Evolutionary conservation across 306 rosid species (phyloP), one percentile per base, ranked within the genome.

Genomic region (Heteromeles arbutifolia): DNA sequence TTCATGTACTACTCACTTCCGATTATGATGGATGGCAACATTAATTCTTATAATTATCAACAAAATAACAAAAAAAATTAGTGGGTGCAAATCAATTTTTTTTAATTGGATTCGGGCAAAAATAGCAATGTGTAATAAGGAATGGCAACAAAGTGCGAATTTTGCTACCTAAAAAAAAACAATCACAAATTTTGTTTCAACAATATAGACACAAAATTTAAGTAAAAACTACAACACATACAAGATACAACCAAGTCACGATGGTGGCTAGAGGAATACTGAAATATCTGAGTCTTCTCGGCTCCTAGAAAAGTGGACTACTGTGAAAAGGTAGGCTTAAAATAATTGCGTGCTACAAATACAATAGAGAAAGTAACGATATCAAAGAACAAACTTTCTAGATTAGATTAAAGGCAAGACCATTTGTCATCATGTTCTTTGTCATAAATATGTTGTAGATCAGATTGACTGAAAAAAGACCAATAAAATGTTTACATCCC

Each of bases 21-120:
- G 43, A 29, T 57, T 54, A 69, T 69, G 69, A 75, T 54, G 39
- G 57, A 84, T 62, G 71, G 45, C 72, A 61, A 53, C 77, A 17
- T 48, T 19, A 48, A 74, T 70, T 54, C 67, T 14, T 74, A 26
- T 62, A 66, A 74, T 74, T 24, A 28, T 53, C 8, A 62, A 43
- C 70, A 28, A 61, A 22, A 56, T 18, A 56, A 34, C 21, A 73
- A 24, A 73, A 28, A 44, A 44, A 74, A 43, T 31, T 66, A 62
- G 29, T 73, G 58, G 68, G 57, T 73, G 68, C 41, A 41, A 26
- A 73, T 4, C 28, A 34, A 8, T 61, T 34, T 24, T 24, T n/a
- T 9, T 52, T 48, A 13, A 32, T 50, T 65, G 72, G 53, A 50
- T 6, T 8, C 37, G 34, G 57, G 18, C 52, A 48, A 65, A 34